These are phyloP conservation scores for Brassica carinata DNA, from an alignment of 345 rosid species.

Conservation along the genomic window DNA sequence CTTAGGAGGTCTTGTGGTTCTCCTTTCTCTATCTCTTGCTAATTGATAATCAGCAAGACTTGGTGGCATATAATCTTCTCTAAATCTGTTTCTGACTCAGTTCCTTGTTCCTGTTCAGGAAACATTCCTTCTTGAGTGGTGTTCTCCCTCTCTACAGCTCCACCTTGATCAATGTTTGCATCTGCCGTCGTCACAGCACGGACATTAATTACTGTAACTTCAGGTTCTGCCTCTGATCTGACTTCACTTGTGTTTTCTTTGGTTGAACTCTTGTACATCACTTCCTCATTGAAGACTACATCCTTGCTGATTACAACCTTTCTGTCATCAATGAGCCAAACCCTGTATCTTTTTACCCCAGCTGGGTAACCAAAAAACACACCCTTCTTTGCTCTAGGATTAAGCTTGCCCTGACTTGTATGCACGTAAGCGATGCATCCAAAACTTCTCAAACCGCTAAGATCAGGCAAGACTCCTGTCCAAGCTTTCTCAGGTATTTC, in stretches of 20 bases:
- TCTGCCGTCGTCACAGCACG: neutral
- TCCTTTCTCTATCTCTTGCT: too few relatives aligned
- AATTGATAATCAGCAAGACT: neutral
- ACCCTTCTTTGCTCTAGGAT: neutral
- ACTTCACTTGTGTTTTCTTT: neutral
- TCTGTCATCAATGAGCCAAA: neutral
- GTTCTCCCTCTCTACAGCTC: neutral
- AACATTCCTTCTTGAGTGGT: too few relatives aligned
- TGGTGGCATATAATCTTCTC: neutral
- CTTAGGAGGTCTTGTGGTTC: too few relatives aligned
- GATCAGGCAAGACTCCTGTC: neutral
- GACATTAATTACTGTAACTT: neutral
- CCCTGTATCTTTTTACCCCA: neutral
- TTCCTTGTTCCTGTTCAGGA: neutral
- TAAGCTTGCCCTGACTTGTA: neutral
- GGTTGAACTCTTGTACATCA: neutral
- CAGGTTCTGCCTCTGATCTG: neutral
- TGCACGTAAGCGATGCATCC: neutral
- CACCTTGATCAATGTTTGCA: neutral
- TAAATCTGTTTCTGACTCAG: neutral
- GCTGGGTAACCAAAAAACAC: neutral
- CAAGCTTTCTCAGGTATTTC: neutral
- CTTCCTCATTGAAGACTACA: neutral
- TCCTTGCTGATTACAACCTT: neutral
- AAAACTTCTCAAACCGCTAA: too few relatives aligned